Evolutionary conservation across 208 protist species (phyloP).

Genomic region (Endotrypanum monterogeii): DNA sequence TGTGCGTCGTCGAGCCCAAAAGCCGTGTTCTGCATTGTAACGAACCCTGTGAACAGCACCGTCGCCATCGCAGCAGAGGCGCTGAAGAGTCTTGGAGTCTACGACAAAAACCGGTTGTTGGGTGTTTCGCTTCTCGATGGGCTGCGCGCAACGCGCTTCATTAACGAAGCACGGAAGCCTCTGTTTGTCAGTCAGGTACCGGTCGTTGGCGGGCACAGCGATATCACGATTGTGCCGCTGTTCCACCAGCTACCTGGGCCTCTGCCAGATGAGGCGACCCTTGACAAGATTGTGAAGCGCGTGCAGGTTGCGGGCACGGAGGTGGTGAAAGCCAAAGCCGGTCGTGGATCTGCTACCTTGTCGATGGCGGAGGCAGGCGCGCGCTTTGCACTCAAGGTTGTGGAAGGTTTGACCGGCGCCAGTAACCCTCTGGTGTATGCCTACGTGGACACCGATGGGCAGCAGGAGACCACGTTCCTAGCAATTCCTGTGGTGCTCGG

Average conservation of each 20-base stretch:
- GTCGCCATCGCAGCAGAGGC: conserved; percentile 94
- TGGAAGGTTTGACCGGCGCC: conserved; percentile 68
- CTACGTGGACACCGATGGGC: conserved; percentile 84
- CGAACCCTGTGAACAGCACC: conserved; percentile 97
- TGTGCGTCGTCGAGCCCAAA: conserved; percentile 86
- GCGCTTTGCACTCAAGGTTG: conserved; percentile 74
- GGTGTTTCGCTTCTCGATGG: conserved; percentile 95
- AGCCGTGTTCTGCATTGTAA: conserved; percentile 93
- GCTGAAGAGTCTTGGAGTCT: conserved; percentile 90
- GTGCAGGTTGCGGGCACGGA: conserved; percentile 95
- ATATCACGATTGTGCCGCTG: conserved; percentile 94
- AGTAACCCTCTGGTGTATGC: conserved; percentile 70
- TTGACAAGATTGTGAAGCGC: conserved; percentile 80
- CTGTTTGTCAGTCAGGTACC: conserved; percentile 57
- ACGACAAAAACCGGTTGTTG: conserved; percentile 87
- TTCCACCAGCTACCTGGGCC: conserved; percentile 80
- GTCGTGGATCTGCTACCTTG: conserved; percentile 95
- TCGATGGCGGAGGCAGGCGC: conserved; percentile 95
- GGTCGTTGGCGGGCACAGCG: conserved; percentile 96
- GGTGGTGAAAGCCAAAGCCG: conserved; percentile 96
- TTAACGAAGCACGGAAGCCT: conserved; percentile 77
- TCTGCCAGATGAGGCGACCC: conserved; percentile 46
- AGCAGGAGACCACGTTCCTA: conserved; percentile 66
- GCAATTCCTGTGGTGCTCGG: conserved; percentile 80
- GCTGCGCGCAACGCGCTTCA: conserved; percentile 92